phyloP scores from a whole-genome alignment of 1,284 basidiomycete genomes.

The Ustilago sp. region DNA sequence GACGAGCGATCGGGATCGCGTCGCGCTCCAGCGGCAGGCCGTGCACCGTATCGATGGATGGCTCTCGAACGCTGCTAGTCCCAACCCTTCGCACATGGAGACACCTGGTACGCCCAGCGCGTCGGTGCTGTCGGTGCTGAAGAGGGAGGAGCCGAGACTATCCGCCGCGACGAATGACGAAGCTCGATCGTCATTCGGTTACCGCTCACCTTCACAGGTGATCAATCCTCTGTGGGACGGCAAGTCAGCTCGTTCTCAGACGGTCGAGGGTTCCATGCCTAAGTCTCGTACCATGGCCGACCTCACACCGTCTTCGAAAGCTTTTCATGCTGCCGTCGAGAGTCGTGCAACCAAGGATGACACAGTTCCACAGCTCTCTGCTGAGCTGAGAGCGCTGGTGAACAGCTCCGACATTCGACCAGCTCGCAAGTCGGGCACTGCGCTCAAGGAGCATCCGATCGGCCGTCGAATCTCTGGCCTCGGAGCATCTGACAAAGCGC shows the following conservation, averaged over 20 bases:
- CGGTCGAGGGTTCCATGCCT: constrained; percentile 11
- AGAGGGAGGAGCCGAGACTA: constrained; percentile 16
- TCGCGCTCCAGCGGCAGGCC: constrained; percentile 49
- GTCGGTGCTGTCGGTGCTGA: constrained; percentile 51
- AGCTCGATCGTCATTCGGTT: constrained; percentile 22
- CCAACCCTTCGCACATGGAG: constrained; percentile 35
- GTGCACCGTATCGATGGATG: constrained; percentile 57
- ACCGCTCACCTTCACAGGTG: constrained; percentile 43
- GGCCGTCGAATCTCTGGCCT: constrained; percentile 38
- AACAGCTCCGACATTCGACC: constrained; percentile 45
- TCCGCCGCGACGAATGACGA: constrained; percentile 3
- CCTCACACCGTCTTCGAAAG: constrained; percentile 23
- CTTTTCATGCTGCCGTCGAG: constrained; percentile 8
- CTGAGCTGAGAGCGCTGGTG: constrained; percentile 54
- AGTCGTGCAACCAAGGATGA: constrained; percentile 21
- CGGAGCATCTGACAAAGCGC: constrained; percentile 16
- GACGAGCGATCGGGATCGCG: constrained; percentile 35
- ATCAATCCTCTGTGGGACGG: constrained; percentile 41
- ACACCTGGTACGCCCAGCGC: constrained; percentile 54
- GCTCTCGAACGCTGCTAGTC: constrained; percentile 46
- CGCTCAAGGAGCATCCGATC: constrained; percentile 53
- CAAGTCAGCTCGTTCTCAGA: constrained; percentile 16
- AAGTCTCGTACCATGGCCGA: constrained; percentile 42
- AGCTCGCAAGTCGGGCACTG: constrained; percentile 50
- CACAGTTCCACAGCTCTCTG: constrained; percentile 49